Percentiles rank a stretch among this genome's conserved stretches.
phyloP scores from a whole-genome alignment of 768 basidiomycete species.

The Russula lepida region DNA sequence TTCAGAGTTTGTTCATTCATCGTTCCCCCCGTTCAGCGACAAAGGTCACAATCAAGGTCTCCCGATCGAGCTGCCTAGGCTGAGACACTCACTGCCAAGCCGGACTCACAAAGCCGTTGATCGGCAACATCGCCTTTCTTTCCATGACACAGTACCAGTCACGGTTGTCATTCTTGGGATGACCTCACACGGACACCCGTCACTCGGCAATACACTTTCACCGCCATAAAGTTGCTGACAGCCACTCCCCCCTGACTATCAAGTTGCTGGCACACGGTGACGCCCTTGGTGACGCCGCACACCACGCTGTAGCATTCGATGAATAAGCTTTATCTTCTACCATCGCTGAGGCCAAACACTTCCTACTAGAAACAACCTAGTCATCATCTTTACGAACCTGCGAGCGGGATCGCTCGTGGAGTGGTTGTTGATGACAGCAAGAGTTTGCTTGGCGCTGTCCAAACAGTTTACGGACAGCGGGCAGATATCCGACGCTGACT shows the following conservation, averaged over 20 bases:
- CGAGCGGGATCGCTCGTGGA: neutral
- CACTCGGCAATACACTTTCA: neutral
- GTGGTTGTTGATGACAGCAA: neutral
- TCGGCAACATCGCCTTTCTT: no score
- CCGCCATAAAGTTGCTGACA: neutral
- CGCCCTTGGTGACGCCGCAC: no score
- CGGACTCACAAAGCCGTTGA: no score
- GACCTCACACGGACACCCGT: no score
- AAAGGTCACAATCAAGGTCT: no score
- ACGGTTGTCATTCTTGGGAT: no score
- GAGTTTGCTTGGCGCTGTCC: neutral
- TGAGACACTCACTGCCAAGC: no score
- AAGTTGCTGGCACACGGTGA: slow-evolving; percentile 41
- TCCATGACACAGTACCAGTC: no score
- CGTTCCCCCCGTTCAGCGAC: no score
- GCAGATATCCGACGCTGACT: neutral
- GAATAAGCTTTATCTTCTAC: slow-evolving; percentile 38
- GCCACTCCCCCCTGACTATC: slow-evolving; percentile 49
- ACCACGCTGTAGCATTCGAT: slow-evolving; percentile 49
- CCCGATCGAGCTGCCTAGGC: no score
- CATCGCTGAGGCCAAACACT: neutral
- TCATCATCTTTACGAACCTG: neutral
- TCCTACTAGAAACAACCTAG: neutral
- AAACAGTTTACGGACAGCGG: no score
- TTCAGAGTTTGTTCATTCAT: no score